These are phyloP conservation scores for Clitoria ternatea DNA, from an alignment of 306 rosid genomes.

Conservation along the genomic window DNA sequence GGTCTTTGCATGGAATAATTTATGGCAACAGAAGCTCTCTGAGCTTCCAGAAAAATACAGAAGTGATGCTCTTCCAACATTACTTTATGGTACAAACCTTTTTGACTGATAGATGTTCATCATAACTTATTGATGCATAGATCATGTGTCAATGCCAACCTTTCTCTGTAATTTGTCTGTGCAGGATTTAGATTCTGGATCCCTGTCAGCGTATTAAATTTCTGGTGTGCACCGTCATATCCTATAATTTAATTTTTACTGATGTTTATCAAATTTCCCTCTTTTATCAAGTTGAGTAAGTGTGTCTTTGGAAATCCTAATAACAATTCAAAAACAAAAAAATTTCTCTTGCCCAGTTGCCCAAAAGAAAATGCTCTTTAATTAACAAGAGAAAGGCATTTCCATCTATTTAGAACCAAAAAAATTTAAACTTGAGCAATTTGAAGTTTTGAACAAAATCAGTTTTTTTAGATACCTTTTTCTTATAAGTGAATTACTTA, in stretches of 20 bases:
- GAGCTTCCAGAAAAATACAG: conserved; percentile 81
- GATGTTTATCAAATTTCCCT: background rate
- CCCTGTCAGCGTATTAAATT: conserved; percentile 80
- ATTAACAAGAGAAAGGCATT: background rate
- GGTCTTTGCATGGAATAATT: conserved; percentile 88
- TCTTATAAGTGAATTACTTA: background rate
- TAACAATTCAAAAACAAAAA: background rate
- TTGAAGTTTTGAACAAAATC: background rate
- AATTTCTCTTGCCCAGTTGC: background rate
- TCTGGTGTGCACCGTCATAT: conserved; percentile 47
- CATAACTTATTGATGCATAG: conserved; percentile 11
- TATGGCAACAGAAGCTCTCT: conserved; percentile 74
- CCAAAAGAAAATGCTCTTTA: background rate
- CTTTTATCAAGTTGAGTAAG: background rate
- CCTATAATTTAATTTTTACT: conserved; percentile 11
- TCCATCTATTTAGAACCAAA: background rate
- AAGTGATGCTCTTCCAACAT: conserved; percentile 73
- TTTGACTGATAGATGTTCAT: background rate
- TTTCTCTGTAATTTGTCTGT: conserved; percentile 15
- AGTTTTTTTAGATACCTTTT: background rate
- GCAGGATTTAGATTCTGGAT: conserved; percentile 97
- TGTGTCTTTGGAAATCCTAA: background rate
- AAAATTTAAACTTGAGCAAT: background rate
- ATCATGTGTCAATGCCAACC: background rate
- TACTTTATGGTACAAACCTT: conserved; percentile 57